These are phyloP conservation scores for Earliella scabrosa DNA, from an alignment of 1,284 basidiomycete genomes.

Conservation along the genomic window DNA sequence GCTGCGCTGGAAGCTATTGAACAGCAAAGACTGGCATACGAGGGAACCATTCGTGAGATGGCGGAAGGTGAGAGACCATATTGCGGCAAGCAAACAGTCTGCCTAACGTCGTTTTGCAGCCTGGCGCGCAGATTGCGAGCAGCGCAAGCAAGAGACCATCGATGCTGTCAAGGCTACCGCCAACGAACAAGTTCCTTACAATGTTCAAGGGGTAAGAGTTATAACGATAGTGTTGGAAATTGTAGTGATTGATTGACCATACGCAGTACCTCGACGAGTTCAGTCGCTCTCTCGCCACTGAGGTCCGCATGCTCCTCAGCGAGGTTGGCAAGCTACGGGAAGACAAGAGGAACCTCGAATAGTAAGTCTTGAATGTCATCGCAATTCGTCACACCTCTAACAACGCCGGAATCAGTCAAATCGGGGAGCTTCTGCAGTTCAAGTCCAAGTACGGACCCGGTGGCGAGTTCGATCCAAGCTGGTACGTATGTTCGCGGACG, in stretches of 20 bases:
- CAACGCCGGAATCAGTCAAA: constrained; percentile 50
- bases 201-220: constrained; percentile 68
- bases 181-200: constrained; percentile 73
- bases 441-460: constrained; percentile 75
- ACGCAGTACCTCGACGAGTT: constrained; percentile 77
- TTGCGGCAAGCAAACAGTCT: neutral
- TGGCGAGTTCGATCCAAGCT: constrained; percentile 76
- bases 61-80: constrained; percentile 22
- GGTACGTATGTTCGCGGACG: constrained; percentile 44
- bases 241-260: constrained; percentile 9
- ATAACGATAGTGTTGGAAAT: neutral
- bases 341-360: constrained; percentile 70
- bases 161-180: constrained; percentile 66
- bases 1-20: constrained; percentile 24
- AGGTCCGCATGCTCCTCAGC: constrained; percentile 75
- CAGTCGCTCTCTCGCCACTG: constrained; percentile 76
- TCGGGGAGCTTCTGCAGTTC: constrained; percentile 67
- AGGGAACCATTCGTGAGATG: constrained; percentile 25
- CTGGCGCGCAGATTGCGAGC: constrained; percentile 63
- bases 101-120: constrained; percentile 37
- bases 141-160: constrained; percentile 66
- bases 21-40: constrained; percentile 18
- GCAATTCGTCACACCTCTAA: neutral
- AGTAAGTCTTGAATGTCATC: constrained; percentile 50
- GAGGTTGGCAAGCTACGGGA: constrained; percentile 80